Conservation (phyloP, 2,329 filamentous ascomycete species). For the Sporothrix pallida region DNA sequence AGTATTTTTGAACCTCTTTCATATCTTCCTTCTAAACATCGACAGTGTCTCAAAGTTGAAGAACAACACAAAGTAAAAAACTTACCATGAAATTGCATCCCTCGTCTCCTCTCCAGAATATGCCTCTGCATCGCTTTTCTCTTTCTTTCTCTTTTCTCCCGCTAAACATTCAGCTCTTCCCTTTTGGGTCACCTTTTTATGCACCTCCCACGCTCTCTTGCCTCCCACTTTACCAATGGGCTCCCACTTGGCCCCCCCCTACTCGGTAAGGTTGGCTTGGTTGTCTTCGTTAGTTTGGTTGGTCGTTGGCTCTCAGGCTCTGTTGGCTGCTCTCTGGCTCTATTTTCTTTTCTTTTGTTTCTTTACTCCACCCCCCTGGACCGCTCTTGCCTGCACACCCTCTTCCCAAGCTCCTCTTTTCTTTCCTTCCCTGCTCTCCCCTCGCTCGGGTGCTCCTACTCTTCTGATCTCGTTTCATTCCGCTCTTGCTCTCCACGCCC, state of each 20-base stretch:
- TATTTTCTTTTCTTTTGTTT: neutral
- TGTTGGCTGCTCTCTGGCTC: neutral
- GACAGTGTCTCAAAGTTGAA: too few relatives aligned
- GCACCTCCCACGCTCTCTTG: conserved; percentile 23
- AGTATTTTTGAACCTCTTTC: too few relatives aligned
- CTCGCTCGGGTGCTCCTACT: neutral
- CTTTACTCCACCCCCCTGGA: conserved; percentile 2
- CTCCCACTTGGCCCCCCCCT: conserved; percentile 1
- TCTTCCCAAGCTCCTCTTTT: neutral
- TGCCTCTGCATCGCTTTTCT: neutral
- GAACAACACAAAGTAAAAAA: too few relatives aligned
- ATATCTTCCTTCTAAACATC: too few relatives aligned
- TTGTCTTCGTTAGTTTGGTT: too few relatives aligned
- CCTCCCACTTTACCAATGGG: conserved; percentile 13
- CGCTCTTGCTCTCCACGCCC: neutral
- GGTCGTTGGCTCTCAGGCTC: neutral
- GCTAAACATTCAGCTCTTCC: conserved; percentile 22
- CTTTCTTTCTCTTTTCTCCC: neutral
- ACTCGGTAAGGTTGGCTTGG: conserved; percentile 17
- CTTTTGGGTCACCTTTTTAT: conserved; percentile 10
- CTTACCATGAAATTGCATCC: too few relatives aligned
- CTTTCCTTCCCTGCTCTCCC: neutral
- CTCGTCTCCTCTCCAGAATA: neutral
- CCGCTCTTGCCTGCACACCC: neutral
- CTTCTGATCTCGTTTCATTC: conserved; percentile 21